These are phyloP conservation scores for Termitomyces sp. DNA, from an alignment of 768 basidiomycete species.

Conservation along the genomic window DNA sequence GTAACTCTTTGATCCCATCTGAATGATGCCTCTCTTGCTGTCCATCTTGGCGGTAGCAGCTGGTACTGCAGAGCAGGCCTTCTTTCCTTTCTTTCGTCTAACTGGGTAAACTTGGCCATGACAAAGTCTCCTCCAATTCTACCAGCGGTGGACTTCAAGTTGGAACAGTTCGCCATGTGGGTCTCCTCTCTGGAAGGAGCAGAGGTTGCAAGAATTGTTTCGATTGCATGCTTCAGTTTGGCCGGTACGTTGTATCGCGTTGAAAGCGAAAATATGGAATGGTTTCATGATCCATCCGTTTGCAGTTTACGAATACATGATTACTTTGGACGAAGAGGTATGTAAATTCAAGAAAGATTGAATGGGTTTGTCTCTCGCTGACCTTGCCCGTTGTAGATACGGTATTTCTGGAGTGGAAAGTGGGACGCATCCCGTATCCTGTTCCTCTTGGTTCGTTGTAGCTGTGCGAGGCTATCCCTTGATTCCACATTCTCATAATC, in stretches of 20 bases:
- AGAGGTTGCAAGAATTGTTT: constrained; percentile 12
- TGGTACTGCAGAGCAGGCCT: constrained; percentile 8
- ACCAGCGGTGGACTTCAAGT: no score
- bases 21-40: not conserved
- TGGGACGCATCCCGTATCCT: constrained; percentile 32
- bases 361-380: not conserved
- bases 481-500: not conserved
- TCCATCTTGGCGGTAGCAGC: not conserved
- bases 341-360: not conserved
- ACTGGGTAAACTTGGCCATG: not conserved
- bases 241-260: constrained; percentile 5
- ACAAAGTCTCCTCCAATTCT: not conserved
- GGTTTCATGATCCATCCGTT: not conserved
- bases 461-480: not conserved
- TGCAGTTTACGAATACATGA: constrained; percentile 28
- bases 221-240: constrained; percentile 16
- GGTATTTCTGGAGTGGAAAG: constrained; percentile 37
- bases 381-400: constrained; percentile 20
- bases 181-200: constrained; percentile 14
- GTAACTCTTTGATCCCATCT: no score
- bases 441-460: constrained; percentile 31
- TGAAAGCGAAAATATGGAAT: not conserved
- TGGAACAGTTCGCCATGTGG: not conserved
- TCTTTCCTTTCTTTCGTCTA: not conserved
- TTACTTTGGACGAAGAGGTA: constrained; percentile 39